Conservation (phyloP, 257 asterid genomes). For the Solanum arcanum region DNA sequence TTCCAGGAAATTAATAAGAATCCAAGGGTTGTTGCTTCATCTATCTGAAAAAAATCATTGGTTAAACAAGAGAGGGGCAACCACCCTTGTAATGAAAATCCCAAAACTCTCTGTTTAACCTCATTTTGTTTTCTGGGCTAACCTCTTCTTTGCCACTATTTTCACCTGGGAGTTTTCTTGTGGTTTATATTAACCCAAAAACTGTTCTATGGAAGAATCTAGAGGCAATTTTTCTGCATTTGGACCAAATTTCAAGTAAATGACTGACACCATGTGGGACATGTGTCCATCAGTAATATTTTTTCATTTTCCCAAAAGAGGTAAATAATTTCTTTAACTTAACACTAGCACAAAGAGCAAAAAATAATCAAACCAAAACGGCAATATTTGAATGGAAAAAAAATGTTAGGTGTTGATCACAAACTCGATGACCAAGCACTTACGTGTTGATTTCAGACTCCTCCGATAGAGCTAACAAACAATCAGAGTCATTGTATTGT, state of each 20-base stretch:
- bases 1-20: background rate
- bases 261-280: background rate
- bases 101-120: background rate
- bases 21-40: background rate
- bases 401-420: background rate
- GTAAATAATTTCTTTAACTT: background rate
- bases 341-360: background rate
- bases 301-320: background rate
- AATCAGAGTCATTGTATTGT: background rate
- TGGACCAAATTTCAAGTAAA: background rate
- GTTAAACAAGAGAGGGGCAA: slow-evolving; percentile 36
- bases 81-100: slow-evolving; percentile 27
- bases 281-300: background rate
- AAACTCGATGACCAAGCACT: background rate
- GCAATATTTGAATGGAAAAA: too few relatives aligned
- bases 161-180: background rate
- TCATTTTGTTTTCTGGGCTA: background rate
- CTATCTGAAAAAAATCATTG: background rate
- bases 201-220: background rate
- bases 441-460: background rate
- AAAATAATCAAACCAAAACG: too few relatives aligned
- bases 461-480: background rate
- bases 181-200: background rate
- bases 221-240: background rate
- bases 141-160: background rate